Evolutionary conservation across 2,329 filamentous ascomycete genomes (phyloP).

Genomic region (Talaromyces sp.): DNA sequence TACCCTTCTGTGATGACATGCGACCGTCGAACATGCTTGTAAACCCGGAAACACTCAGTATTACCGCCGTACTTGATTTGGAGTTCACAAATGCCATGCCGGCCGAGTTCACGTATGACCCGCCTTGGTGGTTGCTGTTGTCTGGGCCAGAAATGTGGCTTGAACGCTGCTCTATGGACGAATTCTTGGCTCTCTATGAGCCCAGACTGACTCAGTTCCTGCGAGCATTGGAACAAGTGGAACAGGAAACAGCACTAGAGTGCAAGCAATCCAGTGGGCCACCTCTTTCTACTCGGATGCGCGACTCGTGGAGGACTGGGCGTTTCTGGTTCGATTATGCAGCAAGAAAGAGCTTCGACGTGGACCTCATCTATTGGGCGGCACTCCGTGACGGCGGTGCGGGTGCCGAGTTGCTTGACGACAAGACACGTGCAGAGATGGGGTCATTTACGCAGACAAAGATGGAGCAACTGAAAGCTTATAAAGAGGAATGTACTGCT

Average conservation of each 20-base stretch:
- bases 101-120: constrained; percentile 34
- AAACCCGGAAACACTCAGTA: constrained; percentile 18
- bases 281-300: constrained; percentile 28
- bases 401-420: constrained; percentile 22
- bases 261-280: neutral
- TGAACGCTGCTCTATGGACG: constrained; percentile 19
- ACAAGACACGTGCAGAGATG: constrained; percentile 22
- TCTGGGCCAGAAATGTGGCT: constrained; percentile 23
- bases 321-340: constrained; percentile 38
- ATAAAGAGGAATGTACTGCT: constrained; percentile 26
- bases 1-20: constrained; percentile 39
- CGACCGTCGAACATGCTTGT: constrained; percentile 23
- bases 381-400: constrained; percentile 23
- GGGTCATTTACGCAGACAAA: constrained; percentile 23
- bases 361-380: constrained; percentile 33
- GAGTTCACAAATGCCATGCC: constrained; percentile 43
- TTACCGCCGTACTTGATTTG: constrained; percentile 37
- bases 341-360: constrained; percentile 33
- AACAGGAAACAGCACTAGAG: constrained; percentile 15
- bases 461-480: constrained; percentile 28
- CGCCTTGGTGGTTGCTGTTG: constrained; percentile 40
- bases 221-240: constrained; percentile 27
- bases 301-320: constrained; percentile 31
- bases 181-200: constrained; percentile 26
- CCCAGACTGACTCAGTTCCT: constrained; percentile 37